Conservation (phyloP, 1,139 yeast species). For the Pichia terricola region DNA sequence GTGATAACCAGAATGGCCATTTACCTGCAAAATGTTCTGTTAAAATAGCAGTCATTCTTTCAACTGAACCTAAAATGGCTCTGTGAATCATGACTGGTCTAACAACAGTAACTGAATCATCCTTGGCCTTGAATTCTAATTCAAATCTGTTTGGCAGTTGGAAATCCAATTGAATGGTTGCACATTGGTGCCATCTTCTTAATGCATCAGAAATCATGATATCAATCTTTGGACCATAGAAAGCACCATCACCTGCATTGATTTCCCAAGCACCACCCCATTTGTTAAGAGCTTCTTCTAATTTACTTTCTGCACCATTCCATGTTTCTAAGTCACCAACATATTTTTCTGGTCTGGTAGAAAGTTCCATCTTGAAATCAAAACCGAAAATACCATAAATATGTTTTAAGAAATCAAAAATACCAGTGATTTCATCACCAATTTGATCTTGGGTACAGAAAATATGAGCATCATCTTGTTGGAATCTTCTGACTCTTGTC, state of each 20-base stretch:
- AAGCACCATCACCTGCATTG: constrained; percentile 96
- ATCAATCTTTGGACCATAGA: constrained; percentile 98
- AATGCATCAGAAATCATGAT: constrained; percentile 86
- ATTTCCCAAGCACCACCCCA: constrained; percentile 65
- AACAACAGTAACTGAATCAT: constrained; percentile 28
- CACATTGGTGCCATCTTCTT: constrained; percentile 95
- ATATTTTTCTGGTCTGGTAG: constrained; percentile 89
- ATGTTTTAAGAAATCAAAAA: constrained; percentile 69
- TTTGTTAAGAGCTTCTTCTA: constrained; percentile 62
- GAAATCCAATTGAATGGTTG: constrained; percentile 96
- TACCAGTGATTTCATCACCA: constrained; percentile 67
- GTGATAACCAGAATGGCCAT: constrained; percentile 98
- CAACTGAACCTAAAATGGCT: constrained; percentile 91
- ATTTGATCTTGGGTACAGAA: constrained; percentile 90
- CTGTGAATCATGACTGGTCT: constrained; percentile 90
- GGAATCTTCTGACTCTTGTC: constrained; percentile 95
- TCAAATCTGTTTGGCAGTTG: constrained; percentile 90
- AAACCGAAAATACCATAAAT: constrained; percentile 83
- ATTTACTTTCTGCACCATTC: constrained; percentile 76
- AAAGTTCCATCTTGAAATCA: constrained; percentile 70
- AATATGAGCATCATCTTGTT: constrained; percentile 97
- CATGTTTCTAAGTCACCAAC: constrained; percentile 84
- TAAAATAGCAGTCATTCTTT: constrained; percentile 82
- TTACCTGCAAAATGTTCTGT: constrained; percentile 87
- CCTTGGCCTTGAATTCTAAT: constrained; percentile 49